phyloP scores from a whole-genome alignment of 441 rosid genomes.

The Populus hybrid region DNA sequence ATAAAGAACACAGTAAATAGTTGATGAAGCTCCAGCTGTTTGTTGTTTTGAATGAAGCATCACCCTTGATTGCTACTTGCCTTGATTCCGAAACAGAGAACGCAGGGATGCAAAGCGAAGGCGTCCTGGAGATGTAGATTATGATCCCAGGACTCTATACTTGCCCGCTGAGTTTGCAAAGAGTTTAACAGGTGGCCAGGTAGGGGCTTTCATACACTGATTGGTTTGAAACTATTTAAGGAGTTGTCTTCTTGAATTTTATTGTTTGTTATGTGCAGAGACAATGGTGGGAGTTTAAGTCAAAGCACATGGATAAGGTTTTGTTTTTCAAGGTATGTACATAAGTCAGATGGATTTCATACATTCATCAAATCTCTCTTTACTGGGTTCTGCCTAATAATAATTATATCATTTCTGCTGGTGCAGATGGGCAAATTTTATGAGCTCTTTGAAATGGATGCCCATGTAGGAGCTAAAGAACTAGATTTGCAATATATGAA shows the following conservation, averaged over 20 bases:
- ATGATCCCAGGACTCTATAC: constrained; percentile 85
- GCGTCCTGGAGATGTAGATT: constrained; percentile 67
- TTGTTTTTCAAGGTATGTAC: constrained; percentile 84
- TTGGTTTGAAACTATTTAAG: neutral
- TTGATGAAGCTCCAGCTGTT: neutral
- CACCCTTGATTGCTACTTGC: neutral
- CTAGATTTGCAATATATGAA: constrained; percentile 96
- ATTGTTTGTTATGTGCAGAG: constrained; percentile 46
- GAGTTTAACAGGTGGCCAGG: constrained; percentile 88
- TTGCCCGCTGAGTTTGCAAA: constrained; percentile 82
- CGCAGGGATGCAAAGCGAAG: constrained; percentile 68
- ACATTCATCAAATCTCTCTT: constrained; percentile 12
- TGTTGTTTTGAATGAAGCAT: neutral
- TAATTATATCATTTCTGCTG: constrained; percentile 16
- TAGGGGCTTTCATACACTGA: constrained; percentile 26
- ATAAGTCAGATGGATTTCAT: constrained; percentile 3
- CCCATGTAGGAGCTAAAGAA: constrained; percentile 94
- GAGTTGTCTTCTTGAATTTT: constrained; percentile 15
- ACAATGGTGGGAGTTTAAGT: constrained; percentile 99
- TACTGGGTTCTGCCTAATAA: constrained; percentile 8
- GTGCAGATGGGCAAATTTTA: constrained; percentile 98
- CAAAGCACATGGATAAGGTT: constrained; percentile 99
- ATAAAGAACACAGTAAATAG: neutral
- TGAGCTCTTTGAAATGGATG: constrained; percentile 99
- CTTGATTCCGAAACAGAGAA: constrained; percentile 43